phyloP scores from a whole-genome alignment of 1,139 yeast genomes.

The Scheffersomyces cryptocercus region DNA sequence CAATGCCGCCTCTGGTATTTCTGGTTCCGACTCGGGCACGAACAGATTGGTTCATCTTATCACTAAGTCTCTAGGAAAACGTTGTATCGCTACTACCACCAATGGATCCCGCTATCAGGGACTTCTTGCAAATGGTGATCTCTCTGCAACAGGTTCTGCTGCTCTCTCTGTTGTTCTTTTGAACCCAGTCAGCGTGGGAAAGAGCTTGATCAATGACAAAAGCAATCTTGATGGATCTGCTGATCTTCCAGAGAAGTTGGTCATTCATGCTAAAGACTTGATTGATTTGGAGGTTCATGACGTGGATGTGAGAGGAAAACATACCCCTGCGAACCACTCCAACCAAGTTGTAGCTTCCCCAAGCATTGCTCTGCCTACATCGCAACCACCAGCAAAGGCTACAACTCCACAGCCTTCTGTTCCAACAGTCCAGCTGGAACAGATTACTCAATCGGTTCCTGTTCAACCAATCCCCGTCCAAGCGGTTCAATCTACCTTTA shows the following conservation, averaged over 20 bases:
- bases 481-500: slow-evolving; percentile 41
- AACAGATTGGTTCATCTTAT: slow-evolving; percentile 6
- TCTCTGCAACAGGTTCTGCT: slow-evolving; percentile 20
- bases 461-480: not conserved
- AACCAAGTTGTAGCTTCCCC: slow-evolving; percentile 1
- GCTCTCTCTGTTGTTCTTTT: slow-evolving; percentile 55
- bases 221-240: slow-evolving; percentile 30
- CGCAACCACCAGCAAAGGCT: slow-evolving; percentile 1
- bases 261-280: slow-evolving; percentile 61
- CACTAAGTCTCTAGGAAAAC: slow-evolving; percentile 57
- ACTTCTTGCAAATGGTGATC: slow-evolving; percentile 41
- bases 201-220: slow-evolving; percentile 36
- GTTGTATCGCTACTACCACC: slow-evolving; percentile 57
- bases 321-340: slow-evolving; percentile 9
- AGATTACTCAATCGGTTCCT: not conserved
- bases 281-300: slow-evolving; percentile 57
- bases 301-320: slow-evolving; percentile 34
- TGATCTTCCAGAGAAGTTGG: slow-evolving; percentile 44
- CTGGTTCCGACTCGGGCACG: slow-evolving; percentile 1
- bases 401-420: not conserved
- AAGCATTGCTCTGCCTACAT: not conserved
- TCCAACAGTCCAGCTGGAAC: not conserved
- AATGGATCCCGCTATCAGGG: slow-evolving; percentile 67
- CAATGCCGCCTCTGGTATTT: not conserved
- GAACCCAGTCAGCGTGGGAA: slow-evolving; percentile 36